Base-by-base conservation (phyloP, 139 green algal genomes). In the Tetradesmus lagerheimii region DNA sequence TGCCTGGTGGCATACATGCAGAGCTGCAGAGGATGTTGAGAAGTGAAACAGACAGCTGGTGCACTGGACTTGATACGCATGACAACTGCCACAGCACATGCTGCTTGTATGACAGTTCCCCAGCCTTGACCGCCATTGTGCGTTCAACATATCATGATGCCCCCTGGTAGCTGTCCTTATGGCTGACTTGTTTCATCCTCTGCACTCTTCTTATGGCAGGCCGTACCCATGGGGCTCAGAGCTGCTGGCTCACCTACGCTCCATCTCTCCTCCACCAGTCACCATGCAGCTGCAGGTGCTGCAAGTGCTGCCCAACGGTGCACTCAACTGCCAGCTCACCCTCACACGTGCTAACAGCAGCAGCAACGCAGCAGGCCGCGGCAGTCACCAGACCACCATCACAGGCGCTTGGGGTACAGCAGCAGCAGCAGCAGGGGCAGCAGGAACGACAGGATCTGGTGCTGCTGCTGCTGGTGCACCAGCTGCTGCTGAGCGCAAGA, bases 171-270 rank as follows among this genome's bases (percentile, higher is more conserved):
- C 47, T 62, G 8, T 62, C 5, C 47, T 62, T 12, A 14, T 45
- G 12, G 18, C 16, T 53, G 76, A 71, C 20, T 15, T 6, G 3
- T 23, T 71, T n/a, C 4, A 31, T 20, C 37, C 20, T 57, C 1
- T n/a, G 37, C 31, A 37, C 20, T 14, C 20, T 71, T n/a, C n/a
- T n/a, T n/a, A n/a, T n/a, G n/a, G 47, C 76, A 91, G 91, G 31
- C 77, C 89, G 25, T 96, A 94, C 67, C 94, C 94, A 18, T 96
- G 93, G 90, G 93, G 93, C 92, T 80, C 75, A 53, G n/a, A 62
- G 47, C 38, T 86, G 47, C 92, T 92, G 38, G 47, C 90, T 25
- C 71, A 93, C 11, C 89, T 94, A n/a, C 62, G 76, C 27, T 41
- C 62, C 78, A 89, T 82, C 38, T 62, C 92, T 39, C 94, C 92